phyloP scores from a whole-genome alignment of 2,329 filamentous ascomycete species.

The Xylariaceae sp. region DNA sequence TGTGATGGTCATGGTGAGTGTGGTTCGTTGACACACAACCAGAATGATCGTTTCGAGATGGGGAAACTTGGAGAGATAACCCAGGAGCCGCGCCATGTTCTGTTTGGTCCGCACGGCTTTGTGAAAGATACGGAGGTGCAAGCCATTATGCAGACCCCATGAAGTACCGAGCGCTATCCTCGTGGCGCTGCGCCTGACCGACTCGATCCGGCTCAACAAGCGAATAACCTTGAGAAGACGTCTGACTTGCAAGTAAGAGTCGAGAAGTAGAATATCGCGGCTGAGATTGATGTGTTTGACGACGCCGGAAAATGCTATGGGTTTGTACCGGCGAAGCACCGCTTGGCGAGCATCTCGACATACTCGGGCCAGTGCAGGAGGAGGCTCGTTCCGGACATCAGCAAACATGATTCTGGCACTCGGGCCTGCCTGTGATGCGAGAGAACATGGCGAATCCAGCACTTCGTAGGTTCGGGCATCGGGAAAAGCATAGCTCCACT shows the following conservation, averaged over 20 bases:
- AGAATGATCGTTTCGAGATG: slow-evolving; percentile 40
- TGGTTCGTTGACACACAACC: slow-evolving; percentile 44
- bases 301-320: slow-evolving; percentile 40
- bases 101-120: slow-evolving; percentile 37
- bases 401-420: slow-evolving; percentile 43
- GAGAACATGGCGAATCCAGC: slow-evolving; percentile 41
- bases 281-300: slow-evolving; percentile 44
- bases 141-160: slow-evolving; percentile 42
- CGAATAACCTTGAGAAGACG: slow-evolving; percentile 42
- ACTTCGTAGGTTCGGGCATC: slow-evolving; percentile 43
- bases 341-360: slow-evolving; percentile 42
- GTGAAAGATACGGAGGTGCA: slow-evolving; percentile 43
- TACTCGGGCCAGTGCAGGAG: slow-evolving; percentile 39
- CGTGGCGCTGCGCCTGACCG: slow-evolving; percentile 38
- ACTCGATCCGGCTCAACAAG: slow-evolving; percentile 42
- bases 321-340: slow-evolving; percentile 40
- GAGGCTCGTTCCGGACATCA: slow-evolving; percentile 42
- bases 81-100: slow-evolving; percentile 40
- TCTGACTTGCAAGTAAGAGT: slow-evolving; percentile 45
- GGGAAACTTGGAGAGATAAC: slow-evolving; percentile 38
- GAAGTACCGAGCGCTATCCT: slow-evolving; percentile 43
- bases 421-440: slow-evolving; percentile 34
- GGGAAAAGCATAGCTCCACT: slow-evolving; percentile 42
- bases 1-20: slow-evolving; percentile 35
- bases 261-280: slow-evolving; percentile 43